Conservation (phyloP, 257 asterid genomes). For the Solanum pinnatisectum region DNA sequence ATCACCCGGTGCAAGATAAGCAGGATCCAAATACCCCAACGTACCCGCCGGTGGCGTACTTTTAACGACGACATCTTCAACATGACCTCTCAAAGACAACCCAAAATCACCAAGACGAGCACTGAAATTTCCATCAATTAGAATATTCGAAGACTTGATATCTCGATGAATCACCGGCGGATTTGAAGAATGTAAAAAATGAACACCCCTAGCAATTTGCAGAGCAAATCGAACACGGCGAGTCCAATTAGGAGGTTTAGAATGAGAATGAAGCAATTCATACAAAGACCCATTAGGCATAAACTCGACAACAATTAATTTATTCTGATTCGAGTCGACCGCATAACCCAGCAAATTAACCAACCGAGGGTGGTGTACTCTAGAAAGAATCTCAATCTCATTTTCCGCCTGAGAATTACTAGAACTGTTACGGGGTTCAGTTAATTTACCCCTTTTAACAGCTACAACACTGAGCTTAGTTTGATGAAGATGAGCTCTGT, state of each 20-base stretch:
- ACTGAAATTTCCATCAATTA: slow-evolving; percentile 42
- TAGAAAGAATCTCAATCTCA: slow-evolving; percentile 65
- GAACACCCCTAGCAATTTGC: slow-evolving; percentile 66
- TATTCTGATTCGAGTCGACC: slow-evolving; percentile 19
- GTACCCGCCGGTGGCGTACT: slow-evolving; percentile 96
- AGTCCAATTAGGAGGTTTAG: slow-evolving; percentile 55
- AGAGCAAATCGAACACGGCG: slow-evolving; percentile 52
- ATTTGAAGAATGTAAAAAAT: slow-evolving; percentile 41
- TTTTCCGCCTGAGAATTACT: slow-evolving; percentile 32
- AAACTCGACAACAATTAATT: slow-evolving; percentile 62
- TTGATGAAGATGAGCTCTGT: slow-evolving; percentile 39
- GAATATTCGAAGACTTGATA: slow-evolving; percentile 64
- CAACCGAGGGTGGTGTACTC: slow-evolving; percentile 43
- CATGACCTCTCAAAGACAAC: slow-evolving; percentile 64
- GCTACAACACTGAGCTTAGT: slow-evolving; percentile 37
- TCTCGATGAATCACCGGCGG: slow-evolving; percentile 87
- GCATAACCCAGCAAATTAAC: slow-evolving; percentile 69
- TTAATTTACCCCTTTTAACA: slow-evolving; percentile 39
- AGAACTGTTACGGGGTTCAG: not conserved
- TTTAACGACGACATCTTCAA: slow-evolving; percentile 53
- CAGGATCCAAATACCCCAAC: slow-evolving; percentile 80
- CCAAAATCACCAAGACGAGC: slow-evolving; percentile 87
- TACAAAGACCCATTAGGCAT: slow-evolving; percentile 73
- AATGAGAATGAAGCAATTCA: slow-evolving; percentile 55
- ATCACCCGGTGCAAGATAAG: slow-evolving; percentile 80